Percentiles rank a stretch among this genome's conserved stretches.
These are phyloP conservation scores for Chiua sp. DNA, from an alignment of 1,284 basidiomycete genomes.

Conservation along the genomic window DNA sequence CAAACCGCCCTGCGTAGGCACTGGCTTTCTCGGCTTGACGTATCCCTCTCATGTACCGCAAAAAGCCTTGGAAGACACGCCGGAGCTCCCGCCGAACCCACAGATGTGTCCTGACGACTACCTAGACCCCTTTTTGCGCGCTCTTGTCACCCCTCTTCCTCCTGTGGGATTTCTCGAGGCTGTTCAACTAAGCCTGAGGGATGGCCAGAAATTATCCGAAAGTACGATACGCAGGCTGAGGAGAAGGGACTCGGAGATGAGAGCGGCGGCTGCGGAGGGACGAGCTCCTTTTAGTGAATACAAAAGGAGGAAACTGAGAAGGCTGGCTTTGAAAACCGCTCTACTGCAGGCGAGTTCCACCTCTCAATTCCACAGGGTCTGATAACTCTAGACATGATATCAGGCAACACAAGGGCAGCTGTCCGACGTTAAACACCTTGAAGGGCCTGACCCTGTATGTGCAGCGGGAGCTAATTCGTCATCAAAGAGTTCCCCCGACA, in stretches of 20 bases:
- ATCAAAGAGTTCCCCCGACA: background rate
- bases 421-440: constrained; percentile 1
- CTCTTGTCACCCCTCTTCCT: constrained; percentile 28
- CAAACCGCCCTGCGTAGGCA: constrained; percentile 23
- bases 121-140: constrained; percentile 19
- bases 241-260: constrained; percentile 28
- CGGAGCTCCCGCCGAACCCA: constrained; percentile 21
- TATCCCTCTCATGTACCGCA: background rate
- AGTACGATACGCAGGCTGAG: constrained; percentile 32
- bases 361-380: background rate
- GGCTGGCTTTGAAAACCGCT: constrained; percentile 7
- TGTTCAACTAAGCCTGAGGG: constrained; percentile 28
- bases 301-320: constrained; percentile 29
- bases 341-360: constrained; percentile 16
- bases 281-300: constrained; percentile 30
- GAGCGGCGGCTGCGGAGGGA: constrained; percentile 27
- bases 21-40: constrained; percentile 29
- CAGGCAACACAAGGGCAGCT: constrained; percentile 4
- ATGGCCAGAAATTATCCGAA: constrained; percentile 32
- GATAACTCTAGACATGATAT: background rate
- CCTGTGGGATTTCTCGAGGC: constrained; percentile 25
- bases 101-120: constrained; percentile 21
- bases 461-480: background rate
- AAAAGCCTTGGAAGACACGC: constrained; percentile 22
- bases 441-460: background rate